These are phyloP conservation scores for Allodekkera sacchari DNA, from an alignment of 805 yeast genomes.

Conservation along the genomic window DNA sequence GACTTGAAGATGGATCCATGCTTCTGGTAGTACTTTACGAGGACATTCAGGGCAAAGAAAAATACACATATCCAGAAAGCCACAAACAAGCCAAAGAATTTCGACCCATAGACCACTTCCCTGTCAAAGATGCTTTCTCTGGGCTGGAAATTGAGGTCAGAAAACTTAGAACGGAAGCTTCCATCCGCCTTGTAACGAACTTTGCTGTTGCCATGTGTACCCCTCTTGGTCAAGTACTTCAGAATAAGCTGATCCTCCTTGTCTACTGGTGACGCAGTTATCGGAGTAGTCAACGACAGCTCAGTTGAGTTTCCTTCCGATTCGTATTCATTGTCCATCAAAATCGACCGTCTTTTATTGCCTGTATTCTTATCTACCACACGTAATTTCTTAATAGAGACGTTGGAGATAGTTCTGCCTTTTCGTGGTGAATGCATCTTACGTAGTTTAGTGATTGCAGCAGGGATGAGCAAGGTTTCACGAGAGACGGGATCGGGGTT, in stretches of 20 bases:
- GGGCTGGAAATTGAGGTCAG: conserved; percentile 40
- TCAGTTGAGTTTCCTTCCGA: conserved; percentile 4
- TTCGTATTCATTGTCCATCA: conserved; percentile 16
- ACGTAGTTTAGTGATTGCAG: no score
- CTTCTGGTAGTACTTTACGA: conserved; percentile 43
- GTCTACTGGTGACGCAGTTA: background rate
- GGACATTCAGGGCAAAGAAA: conserved; percentile 42
- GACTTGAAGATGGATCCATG: conserved; percentile 39
- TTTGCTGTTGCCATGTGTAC: conserved; percentile 1
- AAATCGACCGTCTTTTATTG: conserved; percentile 12
- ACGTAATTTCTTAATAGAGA: background rate
- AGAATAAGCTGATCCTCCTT: conserved; percentile 1
- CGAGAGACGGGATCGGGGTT: no score
- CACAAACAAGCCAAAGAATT: conserved; percentile 74
- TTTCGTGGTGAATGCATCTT: no score
- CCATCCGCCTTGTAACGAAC: conserved; percentile 23
- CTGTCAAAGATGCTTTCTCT: conserved; percentile 48
- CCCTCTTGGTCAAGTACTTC: conserved; percentile 3
- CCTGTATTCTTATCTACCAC: background rate
- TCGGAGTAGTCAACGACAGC: conserved; percentile 1
- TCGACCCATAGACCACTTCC: conserved; percentile 32
- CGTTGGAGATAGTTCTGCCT: no score
- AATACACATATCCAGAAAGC: conserved; percentile 68
- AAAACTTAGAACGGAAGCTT: conserved; percentile 40
- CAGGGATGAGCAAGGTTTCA: no score